A percentile compares a stretch with the other conserved stretches of the same genome.
These are phyloP conservation scores for Cercospora beticola DNA, from an alignment of 2,329 filamentous ascomycete species.

Conservation along the genomic window DNA sequence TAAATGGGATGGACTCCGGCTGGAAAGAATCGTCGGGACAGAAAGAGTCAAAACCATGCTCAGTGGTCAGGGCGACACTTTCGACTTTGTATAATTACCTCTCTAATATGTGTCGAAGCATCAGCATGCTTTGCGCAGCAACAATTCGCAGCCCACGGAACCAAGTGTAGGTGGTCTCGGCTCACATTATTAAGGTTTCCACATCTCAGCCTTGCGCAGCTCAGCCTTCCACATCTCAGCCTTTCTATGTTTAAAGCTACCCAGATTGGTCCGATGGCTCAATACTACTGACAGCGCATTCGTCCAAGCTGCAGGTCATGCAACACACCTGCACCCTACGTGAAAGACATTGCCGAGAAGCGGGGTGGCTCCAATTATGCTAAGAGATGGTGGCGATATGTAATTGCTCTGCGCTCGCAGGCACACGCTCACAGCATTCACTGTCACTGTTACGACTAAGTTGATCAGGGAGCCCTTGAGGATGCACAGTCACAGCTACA, in stretches of 20 bases:
- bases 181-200: not conserved
- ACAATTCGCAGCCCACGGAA: not conserved
- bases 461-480: not conserved
- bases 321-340: not conserved
- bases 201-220: not conserved
- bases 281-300: not conserved
- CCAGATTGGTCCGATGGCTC: not conserved
- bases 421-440: not conserved
- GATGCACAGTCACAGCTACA: not conserved
- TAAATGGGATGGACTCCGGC: slow-evolving; percentile 81
- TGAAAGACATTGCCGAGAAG: not conserved
- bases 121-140: not conserved
- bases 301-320: not conserved
- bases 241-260: not conserved
- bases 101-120: not conserved
- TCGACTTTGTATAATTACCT: slow-evolving; percentile 76
- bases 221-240: not conserved
- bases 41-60: slow-evolving; percentile 82
- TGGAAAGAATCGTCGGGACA: slow-evolving; percentile 84
- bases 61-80: slow-evolving; percentile 69
- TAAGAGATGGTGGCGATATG: no score
- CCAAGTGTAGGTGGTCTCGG: not conserved
- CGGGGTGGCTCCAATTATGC: not conserved
- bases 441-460: not conserved
- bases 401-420: not conserved